Percentiles rank a stretch among this genome's conserved stretches.
Evolutionary conservation across 495 filamentous ascomycete genomes (phyloP).

Genomic region (Apiosordaria backusii): DNA sequence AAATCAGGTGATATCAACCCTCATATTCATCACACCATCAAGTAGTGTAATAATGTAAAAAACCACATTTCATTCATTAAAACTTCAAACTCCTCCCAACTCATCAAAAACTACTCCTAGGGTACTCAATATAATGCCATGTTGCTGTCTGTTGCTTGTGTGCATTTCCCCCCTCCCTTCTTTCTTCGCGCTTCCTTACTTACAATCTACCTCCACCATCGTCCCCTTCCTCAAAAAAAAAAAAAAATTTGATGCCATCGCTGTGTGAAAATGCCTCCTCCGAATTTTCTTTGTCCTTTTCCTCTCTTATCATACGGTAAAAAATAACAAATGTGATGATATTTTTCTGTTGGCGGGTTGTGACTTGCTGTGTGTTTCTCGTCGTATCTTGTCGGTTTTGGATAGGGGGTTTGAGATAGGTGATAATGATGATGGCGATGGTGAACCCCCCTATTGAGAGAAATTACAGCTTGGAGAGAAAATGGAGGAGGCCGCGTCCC

Average conservation of each 20-base stretch:
- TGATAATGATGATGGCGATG: neutral
- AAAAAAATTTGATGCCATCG: neutral
- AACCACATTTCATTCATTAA: neutral
- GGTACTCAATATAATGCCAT: neutral
- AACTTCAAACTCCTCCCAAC: neutral
- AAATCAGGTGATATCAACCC: neutral
- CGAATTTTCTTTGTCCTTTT: neutral
- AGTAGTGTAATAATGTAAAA: neutral
- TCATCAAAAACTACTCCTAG: neutral
- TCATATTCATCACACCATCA: neutral
- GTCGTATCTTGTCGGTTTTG: neutral
- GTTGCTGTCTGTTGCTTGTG: neutral
- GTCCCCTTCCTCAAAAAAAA: neutral
- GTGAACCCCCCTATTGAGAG: neutral
- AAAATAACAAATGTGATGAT: neutral
- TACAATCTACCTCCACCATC: neutral
- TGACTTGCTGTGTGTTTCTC: neutral
- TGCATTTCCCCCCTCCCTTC: neutral
- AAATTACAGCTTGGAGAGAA: constrained; percentile 26
- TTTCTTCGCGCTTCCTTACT: too few species aligned
- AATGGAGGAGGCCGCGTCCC: constrained; percentile 31
- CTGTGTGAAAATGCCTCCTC: neutral
- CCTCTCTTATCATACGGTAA: neutral
- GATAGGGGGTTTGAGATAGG: neutral
- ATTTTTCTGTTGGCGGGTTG: neutral